These are phyloP conservation scores for Aspergillus neotritici DNA, from an alignment of 2,329 filamentous ascomycete species.

Conservation along the genomic window DNA sequence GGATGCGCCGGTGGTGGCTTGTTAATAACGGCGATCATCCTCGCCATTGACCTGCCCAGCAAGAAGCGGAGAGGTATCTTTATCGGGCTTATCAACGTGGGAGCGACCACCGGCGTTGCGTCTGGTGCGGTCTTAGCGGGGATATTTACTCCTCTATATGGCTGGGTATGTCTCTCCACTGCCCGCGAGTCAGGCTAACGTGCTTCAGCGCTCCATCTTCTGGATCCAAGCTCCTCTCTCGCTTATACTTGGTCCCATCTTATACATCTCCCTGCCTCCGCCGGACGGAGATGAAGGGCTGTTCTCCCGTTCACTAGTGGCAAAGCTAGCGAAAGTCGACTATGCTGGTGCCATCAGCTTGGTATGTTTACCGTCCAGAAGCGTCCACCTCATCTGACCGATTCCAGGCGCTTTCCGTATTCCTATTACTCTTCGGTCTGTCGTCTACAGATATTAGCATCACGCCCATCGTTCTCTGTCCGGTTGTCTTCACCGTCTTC, in stretches of 20 bases:
- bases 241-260: slow-evolving; percentile 54
- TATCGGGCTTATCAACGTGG: slow-evolving; percentile 67
- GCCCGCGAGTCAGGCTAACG: neutral
- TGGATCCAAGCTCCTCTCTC: slow-evolving; percentile 63
- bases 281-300: slow-evolving; percentile 23
- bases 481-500: slow-evolving; percentile 53
- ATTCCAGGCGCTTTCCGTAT: slow-evolving; percentile 55
- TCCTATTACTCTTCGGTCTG: slow-evolving; percentile 67
- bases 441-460: slow-evolving; percentile 57
- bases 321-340: slow-evolving; percentile 62
- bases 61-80: slow-evolving; percentile 64
- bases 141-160: slow-evolving; percentile 55
- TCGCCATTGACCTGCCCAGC: slow-evolving; percentile 67
- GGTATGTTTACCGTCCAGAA: slow-evolving; percentile 37
- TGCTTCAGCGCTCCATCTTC: slow-evolving; percentile 61
- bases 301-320: slow-evolving; percentile 40
- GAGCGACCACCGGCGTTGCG: slow-evolving; percentile 65
- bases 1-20: slow-evolving; percentile 67
- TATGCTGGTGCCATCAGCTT: slow-evolving; percentile 67
- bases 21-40: slow-evolving; percentile 66
- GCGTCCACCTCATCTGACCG: slow-evolving; percentile 3
- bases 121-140: slow-evolving; percentile 67
- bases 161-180: slow-evolving; percentile 57
- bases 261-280: slow-evolving; percentile 62
- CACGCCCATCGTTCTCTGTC: slow-evolving; percentile 56